These are phyloP conservation scores for Casuarina equisetifolia DNA, from an alignment of 306 rosid genomes.

Conservation along the genomic window DNA sequence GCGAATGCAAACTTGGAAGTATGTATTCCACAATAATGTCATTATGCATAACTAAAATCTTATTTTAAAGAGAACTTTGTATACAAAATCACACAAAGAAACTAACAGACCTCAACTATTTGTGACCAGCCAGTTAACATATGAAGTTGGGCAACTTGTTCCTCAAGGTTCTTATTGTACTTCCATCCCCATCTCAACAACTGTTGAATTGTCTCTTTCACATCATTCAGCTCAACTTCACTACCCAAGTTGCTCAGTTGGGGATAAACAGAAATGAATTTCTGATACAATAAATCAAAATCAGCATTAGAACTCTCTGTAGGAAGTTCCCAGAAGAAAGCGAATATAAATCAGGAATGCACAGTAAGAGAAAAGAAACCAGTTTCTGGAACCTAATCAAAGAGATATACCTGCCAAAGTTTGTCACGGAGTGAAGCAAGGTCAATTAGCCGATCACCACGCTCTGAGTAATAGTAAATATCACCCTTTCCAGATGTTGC, in stretches of 20 bases:
- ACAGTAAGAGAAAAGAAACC: conserved; percentile 3
- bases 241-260: conserved; percentile 61
- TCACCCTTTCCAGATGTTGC: conserved; percentile 81
- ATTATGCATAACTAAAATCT: background rate
- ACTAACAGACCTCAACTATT: conserved; percentile 71
- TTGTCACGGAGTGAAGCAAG: conserved; percentile 77
- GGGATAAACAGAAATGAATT: conserved; percentile 62
- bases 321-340: conserved; percentile 14
- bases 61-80: background rate
- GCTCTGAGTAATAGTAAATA: conserved; percentile 89
- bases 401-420: conserved; percentile 86
- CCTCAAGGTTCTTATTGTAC: conserved; percentile 94
- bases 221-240: conserved; percentile 74
- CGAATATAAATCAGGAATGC: conserved; percentile 11
- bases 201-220: conserved; percentile 75
- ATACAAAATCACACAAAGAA: conserved; percentile 13
- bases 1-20: conserved; percentile 15
- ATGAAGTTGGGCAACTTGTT: conserved; percentile 98
- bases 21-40: background rate
- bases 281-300: conserved; percentile 45
- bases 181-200: conserved; percentile 99
- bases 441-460: conserved; percentile 91
- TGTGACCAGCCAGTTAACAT: conserved; percentile 98
- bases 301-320: conserved; percentile 24
- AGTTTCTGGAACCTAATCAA: conserved; percentile 15